Evolutionary conservation across 441 rosid genomes (phyloP).

Genomic region (Melastoma candidum): DNA sequence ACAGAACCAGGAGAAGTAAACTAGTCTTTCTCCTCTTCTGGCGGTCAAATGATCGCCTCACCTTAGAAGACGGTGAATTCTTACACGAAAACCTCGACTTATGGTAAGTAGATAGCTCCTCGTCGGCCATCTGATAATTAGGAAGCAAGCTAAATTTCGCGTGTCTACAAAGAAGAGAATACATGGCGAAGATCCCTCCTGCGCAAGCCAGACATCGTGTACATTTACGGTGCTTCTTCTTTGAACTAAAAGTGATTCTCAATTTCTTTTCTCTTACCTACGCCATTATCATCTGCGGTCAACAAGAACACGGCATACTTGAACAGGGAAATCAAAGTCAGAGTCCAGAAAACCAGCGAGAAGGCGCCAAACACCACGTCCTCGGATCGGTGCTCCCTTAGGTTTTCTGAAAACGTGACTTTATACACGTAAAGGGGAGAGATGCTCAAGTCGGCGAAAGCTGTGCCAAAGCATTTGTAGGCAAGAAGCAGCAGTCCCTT

Average conservation of each 20-base stretch:
- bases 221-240: neutral
- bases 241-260: neutral
- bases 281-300: slow-evolving; percentile 65
- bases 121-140: slow-evolving; percentile 83
- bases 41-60: slow-evolving; percentile 47
- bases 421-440: slow-evolving; percentile 83
- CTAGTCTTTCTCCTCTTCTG: slow-evolving; percentile 53
- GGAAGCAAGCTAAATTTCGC: slow-evolving; percentile 78
- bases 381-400: slow-evolving; percentile 37
- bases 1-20: slow-evolving; percentile 61
- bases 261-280: slow-evolving; percentile 37
- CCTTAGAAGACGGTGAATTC: slow-evolving; percentile 30
- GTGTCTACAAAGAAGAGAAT: slow-evolving; percentile 73
- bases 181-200: slow-evolving; percentile 85
- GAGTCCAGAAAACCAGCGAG: slow-evolving; percentile 81
- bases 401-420: slow-evolving; percentile 58
- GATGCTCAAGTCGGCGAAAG: slow-evolving; percentile 62
- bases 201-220: slow-evolving; percentile 14
- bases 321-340: slow-evolving; percentile 61
- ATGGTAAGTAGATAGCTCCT: slow-evolving; percentile 79
- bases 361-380: slow-evolving; percentile 60
- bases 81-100: slow-evolving; percentile 34
- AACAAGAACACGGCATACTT: slow-evolving; percentile 58
- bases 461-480: slow-evolving; percentile 80
- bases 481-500: slow-evolving; percentile 52